Evolutionary conservation across 2,329 filamentous ascomycete species (phyloP), one percentile per base, ranked within the genome.

Genomic region (Microsporum canis): DNA sequence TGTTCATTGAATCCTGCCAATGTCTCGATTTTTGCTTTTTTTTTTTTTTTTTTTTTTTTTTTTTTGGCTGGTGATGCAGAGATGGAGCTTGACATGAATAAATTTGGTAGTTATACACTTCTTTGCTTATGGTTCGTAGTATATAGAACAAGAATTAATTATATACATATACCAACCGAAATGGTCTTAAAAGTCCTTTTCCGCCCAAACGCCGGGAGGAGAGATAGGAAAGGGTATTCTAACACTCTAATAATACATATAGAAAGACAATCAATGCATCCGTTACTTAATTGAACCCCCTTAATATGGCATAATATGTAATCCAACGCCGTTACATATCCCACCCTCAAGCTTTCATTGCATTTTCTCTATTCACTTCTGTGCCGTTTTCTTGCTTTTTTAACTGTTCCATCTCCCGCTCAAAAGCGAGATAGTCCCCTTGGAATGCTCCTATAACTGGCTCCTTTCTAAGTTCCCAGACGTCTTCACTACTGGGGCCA

Each of bases 401-500:
- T 34, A 55, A 31, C 14, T 31, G 51, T 36, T 55, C 75, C 41
- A 71, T 73, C 39, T 57, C 55, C 17, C 23, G 41, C 55, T 57
- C 55, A 29, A 57, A 47, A 6, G 57, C 57, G 7, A 38, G 17
- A 63, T 76, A 74, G 66, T 78, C 74, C 5, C 74, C 76, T 62
- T 73, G 66, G 64, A 79, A 78, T 0, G 80, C 77, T 60, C 76
- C 77, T 66, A 76, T 74, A 4, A 92, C 76, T 65, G 80, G 84
- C 65, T 83, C 80, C 39, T 80, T 79, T 68, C 94, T 83, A 60
- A 86, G 80, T 72, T 87, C 83, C 94, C 94, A 99, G 2, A 99
- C 79, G 78, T 96, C 88, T 76, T 96, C 89, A 75, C 89, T 95
- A 71, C 85, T 95, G 17, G 83, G 83, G 0, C 84, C 84, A 12